Evolutionary conservation across 2,329 filamentous ascomycete genomes (phyloP).

Genomic region (Aspergillus chevalieri): DNA sequence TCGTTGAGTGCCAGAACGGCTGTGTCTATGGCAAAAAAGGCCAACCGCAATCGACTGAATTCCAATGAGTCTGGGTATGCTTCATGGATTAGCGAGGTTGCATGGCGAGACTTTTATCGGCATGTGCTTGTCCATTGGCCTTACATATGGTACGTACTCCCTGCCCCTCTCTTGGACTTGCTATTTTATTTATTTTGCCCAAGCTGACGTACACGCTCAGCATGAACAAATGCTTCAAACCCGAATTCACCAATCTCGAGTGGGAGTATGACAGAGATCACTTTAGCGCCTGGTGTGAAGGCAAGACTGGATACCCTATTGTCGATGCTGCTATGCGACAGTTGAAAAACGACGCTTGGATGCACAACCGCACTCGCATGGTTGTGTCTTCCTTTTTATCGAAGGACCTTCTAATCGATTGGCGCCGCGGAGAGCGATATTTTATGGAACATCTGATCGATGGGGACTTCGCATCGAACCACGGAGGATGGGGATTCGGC

Average conservation of each 20-base stretch:
- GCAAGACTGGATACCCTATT: slow-evolving; percentile 72
- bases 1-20: slow-evolving; percentile 63
- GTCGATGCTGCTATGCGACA: slow-evolving; percentile 85
- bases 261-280: slow-evolving; percentile 70
- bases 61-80: slow-evolving; percentile 60
- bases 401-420: slow-evolving; percentile 76
- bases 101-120: slow-evolving; percentile 84
- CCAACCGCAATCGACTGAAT: slow-evolving; percentile 59
- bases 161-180: not conserved
- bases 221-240: slow-evolving; percentile 75
- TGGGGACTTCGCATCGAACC: slow-evolving; percentile 74
- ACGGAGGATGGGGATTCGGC: slow-evolving; percentile 62
- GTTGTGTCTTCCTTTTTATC: slow-evolving; percentile 72
- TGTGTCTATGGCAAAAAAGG: slow-evolving; percentile 56
- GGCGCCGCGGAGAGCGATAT: slow-evolving; percentile 72
- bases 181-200: no score
- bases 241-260: slow-evolving; percentile 71
- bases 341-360: slow-evolving; percentile 60
- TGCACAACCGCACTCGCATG: slow-evolving; percentile 85
- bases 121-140: slow-evolving; percentile 83
- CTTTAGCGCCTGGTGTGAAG: slow-evolving; percentile 69
- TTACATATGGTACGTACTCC: slow-evolving; percentile 45
- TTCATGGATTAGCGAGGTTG: slow-evolving; percentile 74
- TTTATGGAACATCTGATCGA: slow-evolving; percentile 80
- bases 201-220: slow-evolving; percentile 25